Base-by-base conservation (phyloP, 352 stramenopile genomes). In the Phytophthora meadii region DNA sequence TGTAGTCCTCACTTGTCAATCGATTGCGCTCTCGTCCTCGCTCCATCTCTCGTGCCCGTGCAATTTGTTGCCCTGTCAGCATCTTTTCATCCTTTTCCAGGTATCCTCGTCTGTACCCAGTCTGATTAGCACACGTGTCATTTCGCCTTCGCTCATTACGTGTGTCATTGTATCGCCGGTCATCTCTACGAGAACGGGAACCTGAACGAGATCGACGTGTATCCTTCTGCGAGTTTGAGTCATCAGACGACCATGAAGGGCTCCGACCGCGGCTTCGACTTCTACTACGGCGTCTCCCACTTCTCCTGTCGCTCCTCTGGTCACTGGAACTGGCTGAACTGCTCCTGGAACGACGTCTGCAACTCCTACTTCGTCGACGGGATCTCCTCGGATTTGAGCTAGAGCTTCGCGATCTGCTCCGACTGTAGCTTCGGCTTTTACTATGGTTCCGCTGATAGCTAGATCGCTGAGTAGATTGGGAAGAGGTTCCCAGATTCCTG, bases 31-130 rank as follows among this genome's bases (percentile, higher is more conserved):
- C 80, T 8, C 79, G 77, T 0, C 86, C 86, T 51, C 77, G 70
- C 55, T 92, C 79, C 49, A 90, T 70, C 12, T 92, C 86, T 5
- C 82, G 73, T 8, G 84, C 84, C 14, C 80, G 79, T 28, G 84
- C 84, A 50, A 94, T 81, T 68, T 93, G 84, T 50, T 92, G 83
- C 0, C 86, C 86, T 1, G 86, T 94, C 34, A 90, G 56, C 37
- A 90, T 36, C 8, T 72, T 74, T n/a, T 74, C 60, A 24, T 52
- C 37, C 19, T 68, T 70, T 1, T 48, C 56, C 10, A 24, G 44
- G 22, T 28, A 30, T 48, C 27, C 41, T 37, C 27, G 36, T 10
- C 53, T 40, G 36, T 36, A 44, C 14, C 10, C 30, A 52, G 22
- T 55, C 49, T 28, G 48, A 22, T 65, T 37, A 48, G 36, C 28